phyloP scores from a whole-genome alignment of 2,329 filamentous ascomycete species.

The Phyllosticta citriasiana region DNA sequence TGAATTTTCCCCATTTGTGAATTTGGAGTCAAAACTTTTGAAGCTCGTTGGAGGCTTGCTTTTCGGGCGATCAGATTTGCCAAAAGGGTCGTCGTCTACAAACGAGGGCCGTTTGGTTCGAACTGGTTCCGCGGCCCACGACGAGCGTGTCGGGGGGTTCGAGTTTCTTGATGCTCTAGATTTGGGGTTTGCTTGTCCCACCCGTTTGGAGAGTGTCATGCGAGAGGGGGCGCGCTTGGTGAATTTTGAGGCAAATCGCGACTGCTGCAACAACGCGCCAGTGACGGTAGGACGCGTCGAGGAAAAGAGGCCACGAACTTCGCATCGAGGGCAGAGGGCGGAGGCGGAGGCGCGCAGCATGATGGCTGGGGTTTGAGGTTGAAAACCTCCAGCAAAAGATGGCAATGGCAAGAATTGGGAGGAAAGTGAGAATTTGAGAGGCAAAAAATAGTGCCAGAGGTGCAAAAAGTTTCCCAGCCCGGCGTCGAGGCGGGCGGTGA shows the following conservation, averaged over 20 bases:
- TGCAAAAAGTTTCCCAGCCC: conserved; percentile 6
- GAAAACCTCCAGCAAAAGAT: neutral
- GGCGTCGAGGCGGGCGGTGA: neutral
- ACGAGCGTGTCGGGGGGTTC: neutral
- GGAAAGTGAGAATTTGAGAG: neutral
- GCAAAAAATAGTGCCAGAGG: neutral
- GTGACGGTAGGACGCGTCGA: conserved; percentile 12
- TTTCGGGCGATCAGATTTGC: neutral
- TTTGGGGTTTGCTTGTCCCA: neutral
- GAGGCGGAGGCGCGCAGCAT: conserved; percentile 5
- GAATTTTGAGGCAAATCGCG: conserved; percentile 27
- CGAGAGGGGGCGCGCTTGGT: conserved; percentile 36
- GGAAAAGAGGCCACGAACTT: conserved; percentile 22
- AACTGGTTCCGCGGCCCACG: neutral
- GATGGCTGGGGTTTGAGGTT: neutral
- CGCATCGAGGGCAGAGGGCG: conserved; percentile 33
- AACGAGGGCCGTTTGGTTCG: neutral
- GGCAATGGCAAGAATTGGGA: neutral
- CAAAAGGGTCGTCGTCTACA: neutral
- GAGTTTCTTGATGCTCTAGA: neutral
- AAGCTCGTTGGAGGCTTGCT: no score
- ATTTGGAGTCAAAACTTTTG: no score
- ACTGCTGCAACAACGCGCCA: conserved; percentile 24
- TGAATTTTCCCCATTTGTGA: no score
- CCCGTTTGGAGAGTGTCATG: conserved; percentile 39